phyloP scores from a whole-genome alignment of 768 basidiomycete genomes.

The Trametes maxima region DNA sequence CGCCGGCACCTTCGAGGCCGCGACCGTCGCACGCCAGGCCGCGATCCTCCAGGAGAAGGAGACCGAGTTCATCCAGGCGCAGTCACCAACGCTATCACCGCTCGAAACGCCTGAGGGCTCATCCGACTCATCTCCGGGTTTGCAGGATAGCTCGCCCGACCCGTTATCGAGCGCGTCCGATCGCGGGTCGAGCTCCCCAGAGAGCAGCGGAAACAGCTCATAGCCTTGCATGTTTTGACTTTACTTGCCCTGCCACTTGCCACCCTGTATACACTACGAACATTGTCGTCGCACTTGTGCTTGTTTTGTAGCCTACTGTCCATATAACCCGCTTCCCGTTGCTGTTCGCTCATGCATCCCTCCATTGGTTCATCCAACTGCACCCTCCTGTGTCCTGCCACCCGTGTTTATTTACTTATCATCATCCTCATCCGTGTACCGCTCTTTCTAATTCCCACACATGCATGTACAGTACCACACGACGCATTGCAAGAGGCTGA shows the following conservation, averaged over 20 bases:
- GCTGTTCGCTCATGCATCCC: neutral
- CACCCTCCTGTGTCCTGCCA: neutral
- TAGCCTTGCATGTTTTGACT: constrained; percentile 1
- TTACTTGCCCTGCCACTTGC: neutral
- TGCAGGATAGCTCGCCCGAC: constrained; percentile 5
- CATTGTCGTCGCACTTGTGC: neutral
- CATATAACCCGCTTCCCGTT: neutral
- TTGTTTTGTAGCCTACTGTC: constrained; percentile 3
- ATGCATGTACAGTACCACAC: constrained; percentile 24
- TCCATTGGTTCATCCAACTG: neutral
- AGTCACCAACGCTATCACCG: constrained; percentile 54
- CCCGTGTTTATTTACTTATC: neutral
- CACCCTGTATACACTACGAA: neutral
- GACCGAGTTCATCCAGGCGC: constrained; percentile 53
- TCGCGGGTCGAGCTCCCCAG: neutral
- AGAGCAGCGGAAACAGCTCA: constrained; percentile 8
- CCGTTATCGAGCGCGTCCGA: constrained; percentile 5
- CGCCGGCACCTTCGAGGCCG: constrained; percentile 50
- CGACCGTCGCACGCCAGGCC: constrained; percentile 57
- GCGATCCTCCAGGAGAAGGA: constrained; percentile 61
- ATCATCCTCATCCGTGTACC: neutral
- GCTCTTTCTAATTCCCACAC: constrained; percentile 2
- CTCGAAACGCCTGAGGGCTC: constrained; percentile 32
- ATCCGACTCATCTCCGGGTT: constrained; percentile 8
- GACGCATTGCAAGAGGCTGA: constrained; percentile 13